Evolutionary conservation across 345 rosid species (phyloP).

Genomic region (Aquilaria malaccensis): DNA sequence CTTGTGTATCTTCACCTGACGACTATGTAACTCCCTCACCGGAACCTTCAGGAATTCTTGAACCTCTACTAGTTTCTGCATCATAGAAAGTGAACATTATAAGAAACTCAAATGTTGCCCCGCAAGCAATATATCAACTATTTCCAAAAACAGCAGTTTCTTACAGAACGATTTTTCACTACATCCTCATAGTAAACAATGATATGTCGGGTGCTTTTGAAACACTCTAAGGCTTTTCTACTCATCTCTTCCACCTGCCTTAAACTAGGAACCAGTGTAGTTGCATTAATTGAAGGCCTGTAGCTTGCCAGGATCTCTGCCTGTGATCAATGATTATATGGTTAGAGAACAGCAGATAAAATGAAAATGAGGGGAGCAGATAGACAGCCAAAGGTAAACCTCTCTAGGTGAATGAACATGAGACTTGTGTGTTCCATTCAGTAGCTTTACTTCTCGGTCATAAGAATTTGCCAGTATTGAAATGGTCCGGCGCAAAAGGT

Average conservation of each 20-base stretch:
- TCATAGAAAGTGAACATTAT: background rate
- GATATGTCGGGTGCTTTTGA: constrained; percentile 72
- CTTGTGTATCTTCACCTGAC: constrained; percentile 94
- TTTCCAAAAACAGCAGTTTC: constrained; percentile 8
- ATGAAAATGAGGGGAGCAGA: no score
- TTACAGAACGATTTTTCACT: constrained; percentile 76
- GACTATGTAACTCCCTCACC: constrained; percentile 49
- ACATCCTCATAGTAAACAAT: constrained; percentile 86
- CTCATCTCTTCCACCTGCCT: constrained; percentile 68
- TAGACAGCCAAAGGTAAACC: constrained; percentile 30
- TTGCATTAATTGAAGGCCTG: constrained; percentile 70
- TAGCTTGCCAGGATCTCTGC: constrained; percentile 92
- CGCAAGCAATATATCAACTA: background rate
- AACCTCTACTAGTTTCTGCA: constrained; percentile 71
- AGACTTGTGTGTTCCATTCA: constrained; percentile 97
- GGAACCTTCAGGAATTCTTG: constrained; percentile 90
- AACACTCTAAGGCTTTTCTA: constrained; percentile 66
- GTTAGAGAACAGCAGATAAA: background rate
- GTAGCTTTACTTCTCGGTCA: constrained; percentile 64
- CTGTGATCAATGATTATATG: constrained; percentile 38
- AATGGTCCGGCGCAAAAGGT: constrained; percentile 84
- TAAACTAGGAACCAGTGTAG: constrained; percentile 47
- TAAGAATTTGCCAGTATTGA: constrained; percentile 93
- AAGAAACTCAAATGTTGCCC: constrained; percentile 4
- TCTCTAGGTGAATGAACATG: constrained; percentile 88